A percentile compares a stretch with the other conserved stretches of the same genome.
Evolutionary conservation across 495 filamentous ascomycete genomes (phyloP).

Genomic region (Xylaria sp.): DNA sequence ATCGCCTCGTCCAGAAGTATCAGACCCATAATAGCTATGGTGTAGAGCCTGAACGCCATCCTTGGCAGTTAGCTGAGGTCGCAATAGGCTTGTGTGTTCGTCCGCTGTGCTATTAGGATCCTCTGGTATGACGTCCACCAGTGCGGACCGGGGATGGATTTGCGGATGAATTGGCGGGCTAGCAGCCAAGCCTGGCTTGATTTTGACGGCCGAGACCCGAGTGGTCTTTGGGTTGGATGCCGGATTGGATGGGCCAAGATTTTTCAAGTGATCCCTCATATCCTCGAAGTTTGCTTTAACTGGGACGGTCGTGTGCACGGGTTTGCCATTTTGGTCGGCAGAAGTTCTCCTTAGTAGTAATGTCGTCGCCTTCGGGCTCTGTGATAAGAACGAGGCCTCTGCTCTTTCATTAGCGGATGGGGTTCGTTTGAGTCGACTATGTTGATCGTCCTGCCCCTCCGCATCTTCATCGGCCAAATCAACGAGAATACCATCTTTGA

Average conservation of each 20-base stretch:
- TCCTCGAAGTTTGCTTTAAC: slow-evolving; percentile 65
- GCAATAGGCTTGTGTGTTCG: slow-evolving; percentile 50
- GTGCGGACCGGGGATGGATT: slow-evolving; percentile 36
- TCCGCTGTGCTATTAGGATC: slow-evolving; percentile 38
- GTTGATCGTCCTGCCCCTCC: not conserved
- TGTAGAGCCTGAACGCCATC: slow-evolving; percentile 74
- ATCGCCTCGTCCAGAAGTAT: slow-evolving; percentile 48
- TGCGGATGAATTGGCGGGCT: slow-evolving; percentile 24
- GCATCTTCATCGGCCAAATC: slow-evolving; percentile 36
- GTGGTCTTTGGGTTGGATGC: slow-evolving; percentile 84
- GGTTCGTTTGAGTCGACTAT: slow-evolving; percentile 17
- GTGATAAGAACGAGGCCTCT: slow-evolving; percentile 41
- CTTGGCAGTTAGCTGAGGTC: slow-evolving; percentile 54
- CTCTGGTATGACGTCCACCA: slow-evolving; percentile 28
- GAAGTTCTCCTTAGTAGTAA: slow-evolving; percentile 64
- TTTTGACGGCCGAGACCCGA: slow-evolving; percentile 88
- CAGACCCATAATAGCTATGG: slow-evolving; percentile 65
- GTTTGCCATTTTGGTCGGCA: slow-evolving; percentile 53
- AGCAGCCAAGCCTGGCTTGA: slow-evolving; percentile 67
- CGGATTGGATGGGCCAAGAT: slow-evolving; percentile 90
- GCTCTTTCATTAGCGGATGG: slow-evolving; percentile 34
- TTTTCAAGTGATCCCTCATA: slow-evolving; percentile 82
- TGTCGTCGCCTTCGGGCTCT: slow-evolving; percentile 56
- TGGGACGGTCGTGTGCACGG: slow-evolving; percentile 46
- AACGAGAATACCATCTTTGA: slow-evolving; percentile 33